phyloP scores from a whole-genome alignment of 163 green algal genomes.

The Coccomyxa subellipsoidea region DNA sequence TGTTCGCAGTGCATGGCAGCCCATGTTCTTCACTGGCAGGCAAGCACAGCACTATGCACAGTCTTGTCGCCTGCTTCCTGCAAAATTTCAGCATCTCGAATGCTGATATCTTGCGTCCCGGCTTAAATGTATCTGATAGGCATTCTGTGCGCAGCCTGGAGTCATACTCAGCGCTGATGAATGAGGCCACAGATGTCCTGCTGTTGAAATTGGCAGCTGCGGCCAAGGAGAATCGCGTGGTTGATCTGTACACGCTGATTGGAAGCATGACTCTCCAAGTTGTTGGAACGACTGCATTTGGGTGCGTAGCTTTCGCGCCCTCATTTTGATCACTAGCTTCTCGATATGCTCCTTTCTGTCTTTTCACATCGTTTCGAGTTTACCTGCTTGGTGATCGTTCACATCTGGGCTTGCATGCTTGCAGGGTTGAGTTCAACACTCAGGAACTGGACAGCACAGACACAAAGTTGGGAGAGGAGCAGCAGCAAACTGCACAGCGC shows the following conservation, averaged over 20 bases:
- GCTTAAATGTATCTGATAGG: background rate
- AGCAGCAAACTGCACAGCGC: background rate
- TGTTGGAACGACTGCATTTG: constrained; percentile 9
- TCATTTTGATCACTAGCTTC: no score
- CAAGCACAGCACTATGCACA: no score
- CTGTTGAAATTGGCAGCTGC: background rate
- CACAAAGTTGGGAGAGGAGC: background rate
- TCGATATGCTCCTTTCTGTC: no score
- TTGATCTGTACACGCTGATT: constrained; percentile 8
- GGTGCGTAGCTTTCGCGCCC: background rate
- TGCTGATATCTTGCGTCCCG: no score
- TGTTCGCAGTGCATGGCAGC: constrained; percentile 4
- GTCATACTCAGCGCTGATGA: constrained; percentile 14
- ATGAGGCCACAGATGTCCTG: constrained; percentile 13
- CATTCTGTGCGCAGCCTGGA: background rate
- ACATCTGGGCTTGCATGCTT: background rate
- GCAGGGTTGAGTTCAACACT: constrained; percentile 9
- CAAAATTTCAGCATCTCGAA: no score
- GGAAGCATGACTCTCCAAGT: constrained; percentile 11
- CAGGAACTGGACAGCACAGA: background rate
- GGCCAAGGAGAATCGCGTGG: background rate
- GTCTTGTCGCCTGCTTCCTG: no score
- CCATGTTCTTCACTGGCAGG: constrained; percentile 12
- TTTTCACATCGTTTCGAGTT: no score
- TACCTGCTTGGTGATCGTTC: no score